These are phyloP conservation scores for Diutina scorzettiae DNA, from an alignment of 1,139 yeast genomes.

Conservation along the genomic window DNA sequence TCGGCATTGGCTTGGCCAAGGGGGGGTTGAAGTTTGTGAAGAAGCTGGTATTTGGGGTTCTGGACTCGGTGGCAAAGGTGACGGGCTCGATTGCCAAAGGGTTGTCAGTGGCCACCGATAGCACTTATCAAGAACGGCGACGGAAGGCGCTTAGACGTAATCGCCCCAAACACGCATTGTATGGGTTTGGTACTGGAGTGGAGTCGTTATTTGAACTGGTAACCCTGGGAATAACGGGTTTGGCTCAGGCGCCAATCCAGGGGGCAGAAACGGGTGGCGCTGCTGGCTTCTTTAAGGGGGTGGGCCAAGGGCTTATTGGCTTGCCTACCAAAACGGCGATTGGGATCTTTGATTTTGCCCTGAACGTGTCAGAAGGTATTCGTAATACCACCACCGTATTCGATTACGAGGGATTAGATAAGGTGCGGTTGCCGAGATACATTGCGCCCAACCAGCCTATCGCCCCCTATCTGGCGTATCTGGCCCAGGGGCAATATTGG, in stretches of 20 bases:
- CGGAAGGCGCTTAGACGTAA: conserved; percentile 63
- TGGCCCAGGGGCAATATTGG: conserved; percentile 93
- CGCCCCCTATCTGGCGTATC: conserved; percentile 66
- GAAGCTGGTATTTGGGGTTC: conserved; percentile 88
- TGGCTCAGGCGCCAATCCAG: conserved; percentile 82
- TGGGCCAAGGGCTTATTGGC: conserved; percentile 92
- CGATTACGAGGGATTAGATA: conserved; percentile 68
- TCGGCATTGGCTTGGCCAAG: conserved; percentile 90
- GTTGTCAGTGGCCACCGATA: conserved; percentile 80
- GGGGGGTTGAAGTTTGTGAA: conserved; percentile 92
- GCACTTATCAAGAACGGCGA: conserved; percentile 72
- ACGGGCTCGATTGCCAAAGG: conserved; percentile 96
- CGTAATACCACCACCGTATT: conserved; percentile 86
- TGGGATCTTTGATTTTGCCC: conserved; percentile 87
- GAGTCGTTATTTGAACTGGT: conserved; percentile 79
- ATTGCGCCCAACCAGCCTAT: conserved; percentile 60
- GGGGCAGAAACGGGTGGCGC: conserved; percentile 85
- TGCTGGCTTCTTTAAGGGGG: conserved; percentile 81
- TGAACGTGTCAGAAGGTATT: conserved; percentile 88
- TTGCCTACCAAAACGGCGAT: conserved; percentile 94
- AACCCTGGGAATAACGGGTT: conserved; percentile 79
- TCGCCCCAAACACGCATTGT: conserved; percentile 78
- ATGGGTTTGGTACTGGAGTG: conserved; percentile 81
- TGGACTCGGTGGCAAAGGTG: conserved; percentile 85
- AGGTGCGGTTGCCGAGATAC: conserved; percentile 73